Percentiles rank a stretch among this genome's conserved stretches.
phyloP scores from a whole-genome alignment of 768 basidiomycete genomes.

The Dendrothele bispora region DNA sequence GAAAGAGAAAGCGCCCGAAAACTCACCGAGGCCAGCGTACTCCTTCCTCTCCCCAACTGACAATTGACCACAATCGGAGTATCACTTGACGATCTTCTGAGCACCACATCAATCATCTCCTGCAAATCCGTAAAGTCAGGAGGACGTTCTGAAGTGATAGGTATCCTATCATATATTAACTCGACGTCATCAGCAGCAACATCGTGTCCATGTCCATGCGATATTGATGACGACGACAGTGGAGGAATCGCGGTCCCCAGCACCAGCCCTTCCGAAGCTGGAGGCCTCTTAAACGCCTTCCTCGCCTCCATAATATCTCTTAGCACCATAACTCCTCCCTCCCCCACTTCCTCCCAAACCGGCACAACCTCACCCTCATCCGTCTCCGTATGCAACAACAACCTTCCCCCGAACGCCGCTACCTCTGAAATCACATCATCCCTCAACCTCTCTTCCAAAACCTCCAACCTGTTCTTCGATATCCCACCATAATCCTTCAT shows the following conservation, averaged over 20 bases:
- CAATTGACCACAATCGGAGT: slow-evolving; percentile 93
- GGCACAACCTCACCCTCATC: slow-evolving; percentile 87
- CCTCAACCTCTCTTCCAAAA: slow-evolving; percentile 85
- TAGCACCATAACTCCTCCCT: slow-evolving; percentile 72
- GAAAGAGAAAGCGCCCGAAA: neutral
- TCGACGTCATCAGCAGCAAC: slow-evolving; percentile 50
- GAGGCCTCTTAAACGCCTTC: too few species aligned
- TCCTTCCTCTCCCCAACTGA: slow-evolving; percentile 90
- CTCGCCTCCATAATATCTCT: slow-evolving; percentile 84
- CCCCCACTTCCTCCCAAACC: slow-evolving; percentile 88
- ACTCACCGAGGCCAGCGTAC: slow-evolving; percentile 80
- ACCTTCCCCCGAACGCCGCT: slow-evolving; percentile 76
- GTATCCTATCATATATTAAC: slow-evolving; percentile 80
- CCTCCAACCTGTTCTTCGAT: slow-evolving; percentile 83
- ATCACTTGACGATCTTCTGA: slow-evolving; percentile 63
- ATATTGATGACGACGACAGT: too few species aligned
- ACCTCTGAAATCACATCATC: slow-evolving; percentile 88
- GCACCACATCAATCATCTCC: slow-evolving; percentile 77
- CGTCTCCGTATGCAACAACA: slow-evolving; percentile 89
- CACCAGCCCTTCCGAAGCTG: too few species aligned
- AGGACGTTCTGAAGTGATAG: slow-evolving; percentile 87
- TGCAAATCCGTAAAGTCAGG: slow-evolving; percentile 74
- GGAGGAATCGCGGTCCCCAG: too few species aligned
- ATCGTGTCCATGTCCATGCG: too few species aligned
- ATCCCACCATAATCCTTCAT: slow-evolving; percentile 99